Conservation (phyloP, 768 basidiomycete species). For the Trametes maxima region DNA sequence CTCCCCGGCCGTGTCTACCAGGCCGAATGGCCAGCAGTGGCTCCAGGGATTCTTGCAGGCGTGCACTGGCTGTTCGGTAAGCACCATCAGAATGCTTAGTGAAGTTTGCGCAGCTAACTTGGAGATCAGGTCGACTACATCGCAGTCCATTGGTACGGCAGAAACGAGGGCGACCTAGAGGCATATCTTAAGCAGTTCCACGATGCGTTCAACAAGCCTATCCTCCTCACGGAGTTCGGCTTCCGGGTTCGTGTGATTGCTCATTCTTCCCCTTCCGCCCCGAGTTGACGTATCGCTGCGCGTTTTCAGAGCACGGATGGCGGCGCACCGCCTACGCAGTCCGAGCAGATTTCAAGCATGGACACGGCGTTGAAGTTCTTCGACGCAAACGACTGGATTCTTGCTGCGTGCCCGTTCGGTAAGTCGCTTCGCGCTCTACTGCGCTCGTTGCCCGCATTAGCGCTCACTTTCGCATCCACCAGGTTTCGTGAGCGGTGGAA, state of each 20-base stretch:
- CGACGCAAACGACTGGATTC: slow-evolving; percentile 5
- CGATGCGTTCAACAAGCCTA: slow-evolving; percentile 38
- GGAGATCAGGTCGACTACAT: slow-evolving; percentile 52
- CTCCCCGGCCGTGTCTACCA: slow-evolving; percentile 71
- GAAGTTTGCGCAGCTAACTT: neutral
- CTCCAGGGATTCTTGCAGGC: slow-evolving; percentile 54
- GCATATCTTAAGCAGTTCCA: slow-evolving; percentile 51
- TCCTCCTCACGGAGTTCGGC: slow-evolving; percentile 75
- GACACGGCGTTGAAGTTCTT: slow-evolving; percentile 2
- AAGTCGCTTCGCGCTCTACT: neutral
- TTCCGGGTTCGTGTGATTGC: slow-evolving; percentile 46
- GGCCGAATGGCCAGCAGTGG: slow-evolving; percentile 62
- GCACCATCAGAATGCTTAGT: neutral
- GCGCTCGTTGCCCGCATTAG: neutral
- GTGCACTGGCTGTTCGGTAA: slow-evolving; percentile 43
- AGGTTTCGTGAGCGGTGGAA: neutral
- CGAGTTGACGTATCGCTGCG: neutral
- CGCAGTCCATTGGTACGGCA: slow-evolving; percentile 73
- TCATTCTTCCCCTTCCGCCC: neutral
- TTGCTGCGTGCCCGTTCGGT: slow-evolving; percentile 11
- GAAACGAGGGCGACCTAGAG: slow-evolving; percentile 42
- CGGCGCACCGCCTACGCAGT: slow-evolving; percentile 41
- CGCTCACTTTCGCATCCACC: neutral
- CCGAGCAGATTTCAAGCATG: slow-evolving; percentile 49
- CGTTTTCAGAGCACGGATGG: slow-evolving; percentile 51